These are phyloP conservation scores for Vaccinium vitisidaea DNA, from an alignment of 148 eudicot genomes.

Conservation along the genomic window DNA sequence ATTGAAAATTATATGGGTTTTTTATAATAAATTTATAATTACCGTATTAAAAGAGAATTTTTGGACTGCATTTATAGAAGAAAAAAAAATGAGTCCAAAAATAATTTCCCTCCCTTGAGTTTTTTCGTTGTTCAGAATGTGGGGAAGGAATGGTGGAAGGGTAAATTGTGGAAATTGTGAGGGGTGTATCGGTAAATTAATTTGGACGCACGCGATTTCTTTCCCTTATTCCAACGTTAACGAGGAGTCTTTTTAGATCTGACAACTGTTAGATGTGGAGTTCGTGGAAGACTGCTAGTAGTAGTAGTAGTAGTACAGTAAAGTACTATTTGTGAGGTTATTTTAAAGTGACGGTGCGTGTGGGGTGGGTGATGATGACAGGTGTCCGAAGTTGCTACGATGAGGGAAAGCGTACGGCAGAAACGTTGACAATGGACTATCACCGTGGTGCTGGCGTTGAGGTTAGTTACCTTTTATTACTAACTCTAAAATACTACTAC, in stretches of 20 bases:
- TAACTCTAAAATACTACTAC: too few species aligned
- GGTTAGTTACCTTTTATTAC: constrained; percentile 34
- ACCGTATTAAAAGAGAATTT: too few species aligned
- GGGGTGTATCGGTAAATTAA: background rate
- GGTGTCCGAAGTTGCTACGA: constrained; percentile 99
- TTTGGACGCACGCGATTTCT: background rate
- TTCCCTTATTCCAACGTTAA: background rate
- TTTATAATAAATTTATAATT: too few species aligned
- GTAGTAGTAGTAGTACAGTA: too few species aligned
- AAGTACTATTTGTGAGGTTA: background rate
- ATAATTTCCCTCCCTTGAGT: too few species aligned
- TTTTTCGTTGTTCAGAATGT: too few species aligned
- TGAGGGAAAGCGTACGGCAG: constrained; percentile 96
- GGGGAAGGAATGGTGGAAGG: background rate
- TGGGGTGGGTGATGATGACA: constrained; percentile 27
- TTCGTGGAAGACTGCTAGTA: too few species aligned
- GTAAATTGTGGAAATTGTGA: background rate
- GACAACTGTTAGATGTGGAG: background rate
- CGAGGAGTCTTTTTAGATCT: background rate
- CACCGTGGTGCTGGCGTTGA: constrained; percentile 98
- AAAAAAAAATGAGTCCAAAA: too few species aligned
- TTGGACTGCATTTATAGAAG: too few species aligned
- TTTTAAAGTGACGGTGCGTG: background rate
- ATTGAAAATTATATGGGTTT: too few species aligned
- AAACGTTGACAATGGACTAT: constrained; percentile 97